Evolutionary conservation across 148 eudicot species (phyloP), one percentile per base, ranked within the genome.

Genomic region (Cornus suecica): DNA sequence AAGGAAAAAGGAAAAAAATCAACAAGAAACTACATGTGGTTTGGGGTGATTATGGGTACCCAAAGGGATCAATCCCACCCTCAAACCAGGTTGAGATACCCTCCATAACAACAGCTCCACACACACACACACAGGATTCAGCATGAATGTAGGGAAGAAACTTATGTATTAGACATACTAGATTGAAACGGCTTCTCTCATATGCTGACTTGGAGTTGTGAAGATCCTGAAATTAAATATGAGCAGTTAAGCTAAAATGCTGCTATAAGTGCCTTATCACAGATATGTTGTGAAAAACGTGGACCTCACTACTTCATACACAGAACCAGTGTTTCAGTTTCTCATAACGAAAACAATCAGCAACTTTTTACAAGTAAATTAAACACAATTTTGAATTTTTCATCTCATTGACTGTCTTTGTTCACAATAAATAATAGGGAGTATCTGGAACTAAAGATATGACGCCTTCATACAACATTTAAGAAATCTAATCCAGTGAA

Each of bases 101-200:
- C 42, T 2, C 42, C 42, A 6, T 37, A 6, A 37, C 3, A n/a
- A n/a, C n/a, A n/a, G n/a, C n/a, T n/a, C 42, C 42, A 6, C 6
- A 37, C 6, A 37, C 4, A 3, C 4, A 3, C 4, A 37, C 6
- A 4, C 42, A 37, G 26, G 23, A 25, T 7, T 9, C 61, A 24
- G 20, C 8, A 61, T 48, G 66, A 27, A 48, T 37, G 66, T 34
- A 26, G 10, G 3, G 28, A 65, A 54, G 31, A 51, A 24, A 61
- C 42, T 28, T 25, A 24, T 32, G 56, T 54, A 78, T 76, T 67
- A 69, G 66, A 61, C 92, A 78, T 89, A 92, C 97, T 88, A 94
- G 86, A 83, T 88, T 90, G 85, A 94, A 92, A 80, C 97, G 97
- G 67, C 89, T 89, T 84, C 87, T 89, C 84, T 94, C 98, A 88